Evolutionary conservation across 768 basidiomycete species (phyloP), one percentile per base, ranked within the genome.

Genomic region (Boletus sp.): DNA sequence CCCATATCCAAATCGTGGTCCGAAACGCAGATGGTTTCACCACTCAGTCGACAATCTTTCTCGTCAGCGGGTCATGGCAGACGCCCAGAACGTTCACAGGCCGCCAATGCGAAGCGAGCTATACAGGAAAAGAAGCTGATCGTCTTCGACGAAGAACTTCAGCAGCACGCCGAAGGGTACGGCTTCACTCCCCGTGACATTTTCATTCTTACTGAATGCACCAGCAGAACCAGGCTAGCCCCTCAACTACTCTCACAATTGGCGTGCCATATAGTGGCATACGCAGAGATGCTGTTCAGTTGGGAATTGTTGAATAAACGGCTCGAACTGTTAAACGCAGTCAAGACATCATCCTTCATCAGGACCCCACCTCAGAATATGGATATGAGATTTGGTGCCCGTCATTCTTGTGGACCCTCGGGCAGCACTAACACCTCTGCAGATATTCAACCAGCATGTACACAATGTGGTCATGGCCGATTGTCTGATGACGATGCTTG

Each of bases 261-360:
- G 34, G 64, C 75, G 21, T 71, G 66, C 8, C 89, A 93, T 66
- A 75, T 93, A 21, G 70, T 83, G 40, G 75, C 77, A 1, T 94
- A 93, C 64, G 87, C 88, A 7, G 89, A 93, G 52, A 72, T 87
- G 57, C 73, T 94, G 23, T 82, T 83, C 58, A 73, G 84, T 41
- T 94, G 92, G 93, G 73, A 82, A 57, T 67, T 91, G 49, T 73
- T 80, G 60, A 77, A 83, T 38, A 88, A 90, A 65, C 81, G 91
- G 3, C 70, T 85, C 17, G 89, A 91, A 58, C 76, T 93, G 1
- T 70, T 93, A 53, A 89, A 89, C 58, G 75, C 81, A n/a, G 77
- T 85, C 21, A 75, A 75, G 56, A 68, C 44, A 51, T 73, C 63
- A 50, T 41, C 64, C 65, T 53, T 53, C 48, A 57, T 48, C 30